Evolutionary conservation across 441 rosid species (phyloP).

Genomic region (Populus hybrid): DNA sequence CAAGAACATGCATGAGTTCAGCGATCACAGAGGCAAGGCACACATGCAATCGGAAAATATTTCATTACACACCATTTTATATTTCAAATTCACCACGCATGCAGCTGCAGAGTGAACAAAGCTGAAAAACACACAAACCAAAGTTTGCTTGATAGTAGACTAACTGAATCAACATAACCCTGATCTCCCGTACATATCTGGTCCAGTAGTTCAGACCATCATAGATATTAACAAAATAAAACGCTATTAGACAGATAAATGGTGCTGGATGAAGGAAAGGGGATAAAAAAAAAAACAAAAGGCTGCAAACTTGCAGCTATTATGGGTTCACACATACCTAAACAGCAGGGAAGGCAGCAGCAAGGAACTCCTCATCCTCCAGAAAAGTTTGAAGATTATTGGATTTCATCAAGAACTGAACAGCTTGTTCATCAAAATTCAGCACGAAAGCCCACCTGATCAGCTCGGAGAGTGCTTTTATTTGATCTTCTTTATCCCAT

Average conservation of each 20-base stretch:
- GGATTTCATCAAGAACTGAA: constrained; percentile 57
- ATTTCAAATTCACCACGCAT: not conserved
- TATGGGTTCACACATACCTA: constrained; percentile 9
- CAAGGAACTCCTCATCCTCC: constrained; percentile 59
- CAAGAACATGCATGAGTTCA: not conserved
- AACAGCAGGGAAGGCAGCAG: constrained; percentile 32
- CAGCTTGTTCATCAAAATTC: constrained; percentile 51
- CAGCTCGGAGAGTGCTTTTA: constrained; percentile 43
- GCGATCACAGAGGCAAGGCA: not conserved
- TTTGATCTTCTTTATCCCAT: constrained; percentile 31
- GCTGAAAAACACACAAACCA: not conserved
- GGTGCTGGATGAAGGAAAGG: not conserved
- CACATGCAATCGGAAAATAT: not conserved
- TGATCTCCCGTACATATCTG: not conserved
- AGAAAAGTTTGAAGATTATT: constrained; percentile 49
- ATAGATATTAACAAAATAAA: not conserved
- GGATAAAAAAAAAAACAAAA: not conserved
- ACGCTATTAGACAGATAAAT: not conserved
- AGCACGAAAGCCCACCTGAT: constrained; percentile 55
- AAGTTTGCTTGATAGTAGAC: not conserved
- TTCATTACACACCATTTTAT: not conserved
- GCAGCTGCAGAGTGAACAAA: not conserved
- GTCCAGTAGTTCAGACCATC: not conserved
- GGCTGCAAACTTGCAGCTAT: not conserved
- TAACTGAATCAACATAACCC: not conserved